Base-by-base conservation (phyloP, 495 filamentous ascomycete species). In the Xylaria telfairii region DNA sequence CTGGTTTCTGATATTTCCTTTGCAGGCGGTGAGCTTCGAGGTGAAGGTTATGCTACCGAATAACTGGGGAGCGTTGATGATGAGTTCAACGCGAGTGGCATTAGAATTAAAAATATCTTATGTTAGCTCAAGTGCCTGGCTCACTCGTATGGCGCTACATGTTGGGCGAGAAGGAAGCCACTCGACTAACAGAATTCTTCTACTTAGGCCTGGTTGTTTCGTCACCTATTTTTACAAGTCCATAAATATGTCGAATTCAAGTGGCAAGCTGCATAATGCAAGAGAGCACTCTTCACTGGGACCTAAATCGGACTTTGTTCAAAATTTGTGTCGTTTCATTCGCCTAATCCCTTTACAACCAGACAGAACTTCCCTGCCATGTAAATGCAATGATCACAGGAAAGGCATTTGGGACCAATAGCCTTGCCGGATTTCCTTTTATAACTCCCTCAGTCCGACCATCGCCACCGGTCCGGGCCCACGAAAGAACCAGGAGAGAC, bases 291-390 rank as follows among this genome's bases (percentile, higher is more conserved):
- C 30, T 30, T 69, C 34, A 57, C 57, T 32, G 19, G 44, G 37
- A 46, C 17, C 7, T n/a, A 13, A 37, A 6, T 26, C 28, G 46
- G 59, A n/a, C 26, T 69, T 63, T 65, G 71, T 68, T 71, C 71
- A 74, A 61, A 75, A 74, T 71, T 72, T 73, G 66, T 74, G 72
- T 78, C 68, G 71, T 77, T 76, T 80, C 78, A 78, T 80, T 80
- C 70, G 76, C 78, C 76, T 78, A 76, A 76, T 75, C 74, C 76
- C 78, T 75, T 77, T 72, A 77, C 74, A 78, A 73, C 76, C 78
- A 73, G 74, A 74, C 69, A 71, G 65, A 37, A 67, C 49, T 65
- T 59, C 61, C 66, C 73, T 65, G 74, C 73, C 78, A 76, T 77
- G 78, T 76, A 80, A 80, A 78, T 78, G 78, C 76, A 78, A 72